Conservation (phyloP, 768 basidiomycete genomes). For the Mycena olivaceomarginata region DNA sequence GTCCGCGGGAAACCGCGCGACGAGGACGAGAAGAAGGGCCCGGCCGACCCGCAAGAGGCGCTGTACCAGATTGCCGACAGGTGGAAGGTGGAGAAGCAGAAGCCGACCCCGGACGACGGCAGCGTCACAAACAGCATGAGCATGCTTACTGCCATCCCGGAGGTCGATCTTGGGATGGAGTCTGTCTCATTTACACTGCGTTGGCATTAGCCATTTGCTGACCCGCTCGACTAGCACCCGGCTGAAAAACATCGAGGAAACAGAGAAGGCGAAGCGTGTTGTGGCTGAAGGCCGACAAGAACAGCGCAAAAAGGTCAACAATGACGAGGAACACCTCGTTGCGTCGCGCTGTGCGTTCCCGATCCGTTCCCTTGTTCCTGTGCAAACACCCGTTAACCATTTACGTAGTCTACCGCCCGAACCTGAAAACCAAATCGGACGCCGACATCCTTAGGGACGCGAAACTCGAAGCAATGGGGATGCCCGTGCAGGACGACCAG, state of each 20-base stretch:
- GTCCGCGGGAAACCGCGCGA: conserved; percentile 77
- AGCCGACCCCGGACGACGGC: conserved; percentile 86
- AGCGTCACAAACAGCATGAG: conserved; percentile 94
- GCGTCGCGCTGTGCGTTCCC: conserved; percentile 88
- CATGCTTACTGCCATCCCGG: conserved; percentile 98
- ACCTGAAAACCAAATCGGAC: conserved; percentile 89
- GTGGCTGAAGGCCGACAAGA: conserved; percentile 86
- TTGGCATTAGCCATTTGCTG: conserved; percentile 5
- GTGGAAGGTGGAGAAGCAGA: conserved; percentile 76
- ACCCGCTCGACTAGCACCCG: conserved; percentile 74
- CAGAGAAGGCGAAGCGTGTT: conserved; percentile 94
- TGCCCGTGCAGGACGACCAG: conserved; percentile 74
- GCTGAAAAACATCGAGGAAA: conserved; percentile 97
- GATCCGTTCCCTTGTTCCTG: neutral
- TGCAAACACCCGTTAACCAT: neutral
- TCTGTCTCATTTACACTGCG: conserved; percentile 64
- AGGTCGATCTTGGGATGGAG: conserved; percentile 99
- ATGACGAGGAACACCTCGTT: conserved; percentile 90
- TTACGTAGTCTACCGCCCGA: conserved; percentile 87
- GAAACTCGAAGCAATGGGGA: conserved; percentile 89
- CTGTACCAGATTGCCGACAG: conserved; percentile 84
- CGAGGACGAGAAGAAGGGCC: conserved; percentile 64
- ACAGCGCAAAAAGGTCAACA: conserved; percentile 65
- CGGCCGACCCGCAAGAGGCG: conserved; percentile 85
- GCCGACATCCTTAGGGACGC: conserved; percentile 92